Base-by-base conservation (phyloP, 306 rosid species). In the Cyclanthera cordifolia region DNA sequence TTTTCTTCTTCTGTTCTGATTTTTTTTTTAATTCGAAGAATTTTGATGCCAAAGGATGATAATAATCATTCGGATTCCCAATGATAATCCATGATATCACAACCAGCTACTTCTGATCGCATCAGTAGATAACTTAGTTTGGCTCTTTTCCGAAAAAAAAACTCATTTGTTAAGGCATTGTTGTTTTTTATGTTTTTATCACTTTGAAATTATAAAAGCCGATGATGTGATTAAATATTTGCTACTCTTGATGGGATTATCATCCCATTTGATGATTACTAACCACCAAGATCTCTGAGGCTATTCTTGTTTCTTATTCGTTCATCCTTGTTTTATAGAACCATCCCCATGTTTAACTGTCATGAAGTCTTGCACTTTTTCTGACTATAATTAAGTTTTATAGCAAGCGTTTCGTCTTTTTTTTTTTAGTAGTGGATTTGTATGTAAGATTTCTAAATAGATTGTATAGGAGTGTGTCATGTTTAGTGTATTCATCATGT, bases 251-350 rank as follows among this genome's bases (percentile, higher is more conserved):
- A 72, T 72, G 56, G 75, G 13, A 2, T 20, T 24, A 43, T 41
- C n/a, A 34, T 4, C 28, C 68, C 32, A 27, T 55, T 9, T 72
- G 75, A 72, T 27, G 75, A 72, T 57, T 47, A 10, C 19, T 45
- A 15, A 45, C 75, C 68, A 72, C 75, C 75, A 72, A 72, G 75
- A 72, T 72, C 75, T 72, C 75, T 72, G 75, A 72, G 75, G 75
- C 75, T 48, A 0, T 14, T 24, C 55, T 2, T 8, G 14, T 8
- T 66, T 2, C 47, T 45, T 41, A 3, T 32, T 32, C 4, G 4
- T 32, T 32, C 37, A 32, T 32, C n/a, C n/a, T 4, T 32, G 37
- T 41, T 41, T 45, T 11, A 2, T 13, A 0, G 3, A 45, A 45
- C 49, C 16, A 13, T 45, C 4, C 13, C 49, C 13, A 10, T 45